Evolutionary conservation across 2,329 filamentous ascomycete species (phyloP).

Genomic region (Microdochium trichocladiopsis): DNA sequence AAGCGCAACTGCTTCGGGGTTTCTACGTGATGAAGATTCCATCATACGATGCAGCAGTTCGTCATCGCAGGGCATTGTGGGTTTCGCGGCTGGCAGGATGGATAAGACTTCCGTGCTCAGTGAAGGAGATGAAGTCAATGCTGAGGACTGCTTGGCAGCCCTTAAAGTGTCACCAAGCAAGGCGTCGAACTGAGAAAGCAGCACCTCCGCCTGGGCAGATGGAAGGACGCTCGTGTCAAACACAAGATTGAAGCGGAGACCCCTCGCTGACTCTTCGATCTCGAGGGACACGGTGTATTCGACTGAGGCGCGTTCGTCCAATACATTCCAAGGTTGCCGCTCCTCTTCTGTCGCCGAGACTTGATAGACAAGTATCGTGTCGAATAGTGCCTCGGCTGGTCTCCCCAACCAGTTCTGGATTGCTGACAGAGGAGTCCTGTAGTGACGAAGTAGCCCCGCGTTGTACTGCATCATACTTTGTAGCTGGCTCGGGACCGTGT

Average conservation of each 20-base stretch:
- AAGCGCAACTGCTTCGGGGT: constrained; percentile 59
- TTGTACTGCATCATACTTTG: constrained; percentile 59
- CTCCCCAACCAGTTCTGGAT: constrained; percentile 68
- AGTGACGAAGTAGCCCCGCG: constrained; percentile 56
- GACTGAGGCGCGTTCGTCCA: constrained; percentile 60
- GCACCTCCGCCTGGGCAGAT: constrained; percentile 53
- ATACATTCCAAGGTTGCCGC: constrained; percentile 45
- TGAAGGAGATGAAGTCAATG: neutral
- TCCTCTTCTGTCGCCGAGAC: constrained; percentile 33
- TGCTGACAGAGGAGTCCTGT: constrained; percentile 62
- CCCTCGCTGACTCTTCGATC: constrained; percentile 49
- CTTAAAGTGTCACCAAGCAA: constrained; percentile 53
- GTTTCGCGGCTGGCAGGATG: constrained; percentile 53
- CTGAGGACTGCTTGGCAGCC: constrained; percentile 19
- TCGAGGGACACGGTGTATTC: constrained; percentile 82
- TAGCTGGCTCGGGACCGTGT: constrained; percentile 51
- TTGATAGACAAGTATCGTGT: constrained; percentile 81
- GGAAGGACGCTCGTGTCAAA: constrained; percentile 61
- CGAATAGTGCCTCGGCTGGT: constrained; percentile 63
- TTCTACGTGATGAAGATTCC: constrained; percentile 48
- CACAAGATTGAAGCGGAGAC: constrained; percentile 58
- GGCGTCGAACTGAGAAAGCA: constrained; percentile 67
- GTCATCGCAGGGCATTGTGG: constrained; percentile 49
- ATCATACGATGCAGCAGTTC: constrained; percentile 71
- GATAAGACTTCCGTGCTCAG: constrained; percentile 45